These are phyloP conservation scores for Colletotrichum chlorophyti DNA, from an alignment of 2,329 filamentous ascomycete genomes.

Conservation along the genomic window DNA sequence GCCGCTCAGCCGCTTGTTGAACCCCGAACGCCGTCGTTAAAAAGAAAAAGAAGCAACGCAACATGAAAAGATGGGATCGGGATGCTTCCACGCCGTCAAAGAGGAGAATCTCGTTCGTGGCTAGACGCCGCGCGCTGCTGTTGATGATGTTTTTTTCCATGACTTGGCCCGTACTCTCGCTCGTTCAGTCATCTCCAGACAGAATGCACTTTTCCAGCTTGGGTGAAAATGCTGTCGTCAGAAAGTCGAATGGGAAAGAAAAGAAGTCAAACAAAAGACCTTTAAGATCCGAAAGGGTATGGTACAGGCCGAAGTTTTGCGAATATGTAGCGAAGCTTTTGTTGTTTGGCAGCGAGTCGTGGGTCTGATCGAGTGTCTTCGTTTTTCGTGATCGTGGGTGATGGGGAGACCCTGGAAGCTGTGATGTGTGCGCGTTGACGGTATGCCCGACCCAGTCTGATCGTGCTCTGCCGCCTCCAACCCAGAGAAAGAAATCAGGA, in stretches of 20 bases:
- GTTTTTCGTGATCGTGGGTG: slow-evolving; percentile 25
- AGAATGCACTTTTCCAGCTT: slow-evolving; percentile 17
- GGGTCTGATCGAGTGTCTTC: slow-evolving; percentile 23
- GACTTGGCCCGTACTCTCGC: slow-evolving; percentile 14
- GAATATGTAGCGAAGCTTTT: slow-evolving; percentile 28
- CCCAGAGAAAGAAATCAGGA: slow-evolving; percentile 9
- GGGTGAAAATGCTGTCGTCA: slow-evolving; percentile 24
- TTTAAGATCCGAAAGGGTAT: slow-evolving; percentile 26
- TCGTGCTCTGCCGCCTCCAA: slow-evolving; percentile 22
- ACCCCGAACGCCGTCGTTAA: slow-evolving; percentile 26
- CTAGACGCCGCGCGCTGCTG: slow-evolving; percentile 3
- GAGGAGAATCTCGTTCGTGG: slow-evolving; percentile 1
- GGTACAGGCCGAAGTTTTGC: slow-evolving; percentile 29
- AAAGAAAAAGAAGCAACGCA: slow-evolving; percentile 16
- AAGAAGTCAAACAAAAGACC: slow-evolving; percentile 29
- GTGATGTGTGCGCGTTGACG: slow-evolving; percentile 15
- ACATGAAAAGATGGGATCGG: slow-evolving; percentile 26
- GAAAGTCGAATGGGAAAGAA: slow-evolving; percentile 26
- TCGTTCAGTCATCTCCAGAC: slow-evolving; percentile 22
- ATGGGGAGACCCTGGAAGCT: slow-evolving; percentile 6
- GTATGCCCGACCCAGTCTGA: slow-evolving; percentile 28
- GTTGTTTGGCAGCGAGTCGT: slow-evolving; percentile 17
- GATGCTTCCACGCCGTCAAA: slow-evolving; percentile 5
- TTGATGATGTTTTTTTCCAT: slow-evolving; percentile 10
- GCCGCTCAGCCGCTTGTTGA: slow-evolving; percentile 24